Evolutionary conservation across 2,329 filamentous ascomycete species (phyloP), one percentile per base, ranked within the genome.

Genomic region (Penicillium sp.): DNA sequence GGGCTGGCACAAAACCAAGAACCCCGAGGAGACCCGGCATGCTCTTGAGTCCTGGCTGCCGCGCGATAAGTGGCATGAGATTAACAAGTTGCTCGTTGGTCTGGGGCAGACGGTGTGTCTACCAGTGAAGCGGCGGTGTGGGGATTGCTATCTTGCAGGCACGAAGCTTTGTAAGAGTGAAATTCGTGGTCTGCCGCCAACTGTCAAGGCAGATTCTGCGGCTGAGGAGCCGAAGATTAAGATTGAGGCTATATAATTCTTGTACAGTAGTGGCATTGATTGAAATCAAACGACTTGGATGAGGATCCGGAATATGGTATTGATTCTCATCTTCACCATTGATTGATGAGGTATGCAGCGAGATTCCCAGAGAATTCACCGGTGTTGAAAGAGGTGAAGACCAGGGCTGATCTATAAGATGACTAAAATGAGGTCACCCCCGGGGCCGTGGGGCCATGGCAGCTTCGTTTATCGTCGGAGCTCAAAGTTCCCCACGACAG

Each of bases 1-100:
- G 89, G 86, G 87, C 3, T 96, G 90, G 90, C 80, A 94, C 63
- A 80, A 79, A 63, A 91, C 85, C 2, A 83, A 80, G 55, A 84
- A 73, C 9, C 90, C 90, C 0, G 90, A 96, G 70, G 85, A 87
- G 62, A 94, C 90, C 19, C 76, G 90, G 29, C 69, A 75, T 38
- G 79, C 81, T 21, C 72, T 96, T 43, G 79, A 96, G 70, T 75
- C 75, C 11, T 96, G 90, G 90, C 71, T 96, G 54, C 90, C 90
- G 2, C 77, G 68, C 44, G 87, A 94, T 35, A 81, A 79, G 57
- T 96, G 90, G 90, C 85, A 87, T 64, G 87, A 94, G 67, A 94
- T 96, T 63, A 96, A 96, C 65, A 82, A 84, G 69, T 68, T 95
- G 64, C 75, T 96, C 26, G 90, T 96, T 20, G 90, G 90, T 1